Base-by-base conservation (phyloP, 768 basidiomycete species). In the Pleurotus salmoneostramineus region DNA sequence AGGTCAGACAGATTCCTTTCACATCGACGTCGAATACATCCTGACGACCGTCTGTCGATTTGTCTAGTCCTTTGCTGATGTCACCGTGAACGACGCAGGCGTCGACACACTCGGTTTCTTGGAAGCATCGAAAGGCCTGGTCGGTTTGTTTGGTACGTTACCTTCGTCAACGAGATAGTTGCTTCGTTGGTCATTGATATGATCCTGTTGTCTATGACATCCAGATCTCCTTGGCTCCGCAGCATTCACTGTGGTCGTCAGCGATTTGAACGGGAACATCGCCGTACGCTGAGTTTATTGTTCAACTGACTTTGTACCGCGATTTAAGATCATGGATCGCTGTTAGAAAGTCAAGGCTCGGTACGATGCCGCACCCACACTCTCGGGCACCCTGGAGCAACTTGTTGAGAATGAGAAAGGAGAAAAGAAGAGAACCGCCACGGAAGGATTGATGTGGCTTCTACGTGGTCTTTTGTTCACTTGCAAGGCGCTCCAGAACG, bases 361-460 rank as follows among this genome's bases (percentile, higher is more conserved):
- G 45, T 92, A 91, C 69, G 77, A 87, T 27, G 83, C 89, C 0
- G 73, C 79, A 4, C 86, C 91, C 1, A 71, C 71, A 1, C 63
- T 83, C 60, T 93, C 89, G 4, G 70, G 72, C 32, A 98, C 97
- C 1, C 82, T 99, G 31, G 92, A 99, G 73, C 74, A 79, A 49
- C 84, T 99, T 31, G 86, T 94, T 4, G 79, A 80, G 66, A 88
- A 89, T 65, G 97, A 98, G 73, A 87, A 91, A 71, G 74, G 73
- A 21, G 90, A 93, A 74, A 93, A 95, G 82, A 94, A 94, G 72
- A 82, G 84, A 12, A 81, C 83, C 0, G 93, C 96, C 2, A 97
- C 95, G 0, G 89, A 95, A 67, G 95, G 93, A 12, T 81, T 98
- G 56, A 74, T 98, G 73, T 99, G 97, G 97, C 82, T 99, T 50